These are phyloP conservation scores for Nakaseomyces nivariensis DNA, from an alignment of 1,139 yeast genomes.

Conservation along the genomic window DNA sequence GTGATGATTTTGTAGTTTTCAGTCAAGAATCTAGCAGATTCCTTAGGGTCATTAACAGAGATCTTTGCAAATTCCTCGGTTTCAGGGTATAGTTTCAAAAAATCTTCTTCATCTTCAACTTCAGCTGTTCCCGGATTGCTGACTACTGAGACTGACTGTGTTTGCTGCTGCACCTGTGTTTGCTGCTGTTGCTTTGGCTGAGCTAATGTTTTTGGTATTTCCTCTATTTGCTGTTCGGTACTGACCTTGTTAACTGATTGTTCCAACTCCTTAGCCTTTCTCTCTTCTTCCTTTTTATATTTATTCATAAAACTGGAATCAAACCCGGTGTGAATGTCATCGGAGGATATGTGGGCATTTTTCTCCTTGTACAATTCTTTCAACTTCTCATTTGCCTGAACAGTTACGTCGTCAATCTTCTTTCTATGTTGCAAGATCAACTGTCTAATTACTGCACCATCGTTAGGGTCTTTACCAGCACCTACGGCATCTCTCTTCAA, in stretches of 20 bases:
- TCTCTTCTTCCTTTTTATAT: conserved; percentile 25
- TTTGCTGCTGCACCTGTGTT: not conserved
- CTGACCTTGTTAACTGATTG: conserved; percentile 4
- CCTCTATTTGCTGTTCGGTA: conserved; percentile 10
- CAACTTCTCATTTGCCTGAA: conserved; percentile 51
- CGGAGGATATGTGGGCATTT: conserved; percentile 68
- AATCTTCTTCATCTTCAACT: conserved; percentile 27
- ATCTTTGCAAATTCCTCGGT: conserved; percentile 60
- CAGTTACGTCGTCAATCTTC: conserved; percentile 57
- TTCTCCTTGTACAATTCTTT: conserved; percentile 63
- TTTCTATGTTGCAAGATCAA: conserved; percentile 49
- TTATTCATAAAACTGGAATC: conserved; percentile 75
- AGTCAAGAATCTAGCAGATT: conserved; percentile 44
- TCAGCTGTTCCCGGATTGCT: too few relatives aligned
- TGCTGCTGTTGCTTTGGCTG: not conserved
- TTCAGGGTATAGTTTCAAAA: conserved; percentile 46
- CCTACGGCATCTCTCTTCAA: conserved; percentile 49
- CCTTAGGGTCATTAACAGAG: conserved; percentile 36
- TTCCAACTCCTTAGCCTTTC: conserved; percentile 9
- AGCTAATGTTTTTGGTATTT: conserved; percentile 5
- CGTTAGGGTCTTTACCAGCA: conserved; percentile 36
- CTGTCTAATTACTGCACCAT: conserved; percentile 36
- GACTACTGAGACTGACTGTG: too few relatives aligned
- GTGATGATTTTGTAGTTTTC: conserved; percentile 60
- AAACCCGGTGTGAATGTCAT: conserved; percentile 90